Evolutionary conservation across 139 green algal species (phyloP), one percentile per base, ranked within the genome.

Genomic region (Ettlia oleoabundans): DNA sequence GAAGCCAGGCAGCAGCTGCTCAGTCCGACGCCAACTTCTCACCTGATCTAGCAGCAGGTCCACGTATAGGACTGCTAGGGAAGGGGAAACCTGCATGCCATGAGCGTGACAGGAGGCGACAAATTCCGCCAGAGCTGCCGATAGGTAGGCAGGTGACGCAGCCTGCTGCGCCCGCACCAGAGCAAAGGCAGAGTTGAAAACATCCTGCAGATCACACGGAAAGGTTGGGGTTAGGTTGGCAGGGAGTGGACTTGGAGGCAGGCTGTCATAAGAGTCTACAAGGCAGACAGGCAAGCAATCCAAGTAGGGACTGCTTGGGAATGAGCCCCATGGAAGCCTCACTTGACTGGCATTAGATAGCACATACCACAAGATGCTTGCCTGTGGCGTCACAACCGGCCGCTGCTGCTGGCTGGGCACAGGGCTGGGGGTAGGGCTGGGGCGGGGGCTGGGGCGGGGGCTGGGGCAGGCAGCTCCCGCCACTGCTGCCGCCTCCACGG

Each of bases 31-130:
- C n/a, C n/a, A n/a, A n/a, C n/a, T n/a, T n/a, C 70, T 64, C 33
- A 30, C 76, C 75, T 75, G 76, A n/a, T 64, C 76, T 0, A 82
- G 76, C 62, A 82, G 63, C 42, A 74, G 8, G 32, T 82, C 76
- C 0, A 82, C 62, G 19, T 52, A 64, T 21, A 82, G 76, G 2
- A 32, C 43, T 0, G 62, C 76, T 42, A 82, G 63, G 1, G 63
- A n/a, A 32, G 76, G 76, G 30, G 63, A 9, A 15, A 65, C 35
- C 41, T 28, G 1, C 13, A 37, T 32, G 62, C 76, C 63, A 9
- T 75, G 76, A 0, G 26, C 58, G 43, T 55, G 43, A 43, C 69
- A 80, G 10, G 80, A 85, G 33, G 80, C 73, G 26, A 70, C 30
- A 37, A 71, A 78, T 24, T 85, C 69, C 0, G 52, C 64, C 63